A percentile compares a stretch with the other conserved stretches of the same genome.
Evolutionary conservation across 768 basidiomycete species (phyloP).

Genomic region (Leccinum subgranulosum): DNA sequence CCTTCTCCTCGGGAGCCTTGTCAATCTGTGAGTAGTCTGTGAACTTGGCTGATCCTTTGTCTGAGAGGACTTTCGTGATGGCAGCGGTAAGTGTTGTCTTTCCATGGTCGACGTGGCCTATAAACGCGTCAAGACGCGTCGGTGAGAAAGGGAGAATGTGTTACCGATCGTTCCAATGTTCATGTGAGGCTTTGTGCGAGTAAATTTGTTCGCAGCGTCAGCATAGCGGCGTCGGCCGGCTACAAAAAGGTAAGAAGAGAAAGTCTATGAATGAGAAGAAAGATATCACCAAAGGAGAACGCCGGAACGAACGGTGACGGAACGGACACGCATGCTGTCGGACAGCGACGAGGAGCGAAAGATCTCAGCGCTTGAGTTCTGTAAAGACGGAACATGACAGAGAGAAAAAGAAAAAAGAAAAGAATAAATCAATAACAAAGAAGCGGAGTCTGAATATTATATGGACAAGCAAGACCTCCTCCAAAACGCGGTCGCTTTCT

Average conservation of each 20-base stretch:
- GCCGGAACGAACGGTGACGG: slow-evolving; percentile 2
- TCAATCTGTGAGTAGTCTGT: slow-evolving; percentile 97
- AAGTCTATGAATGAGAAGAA: background rate
- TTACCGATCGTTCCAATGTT: slow-evolving; percentile 92
- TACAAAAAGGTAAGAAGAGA: background rate
- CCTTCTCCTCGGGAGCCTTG: slow-evolving; percentile 99
- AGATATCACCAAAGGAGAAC: slow-evolving; percentile 4
- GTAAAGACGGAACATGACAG: slow-evolving; percentile 29
- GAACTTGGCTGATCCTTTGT: slow-evolving; percentile 72
- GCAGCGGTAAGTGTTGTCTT: slow-evolving; percentile 97
- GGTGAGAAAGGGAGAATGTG: background rate
- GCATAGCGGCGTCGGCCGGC: slow-evolving; percentile 61
- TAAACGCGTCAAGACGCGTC: slow-evolving; percentile 19
- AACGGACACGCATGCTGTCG: slow-evolving; percentile 9
- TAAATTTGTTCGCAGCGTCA: slow-evolving; percentile 56
- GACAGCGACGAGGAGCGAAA: slow-evolving; percentile 13
- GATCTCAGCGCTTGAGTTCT: slow-evolving; percentile 4
- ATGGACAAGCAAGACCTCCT: slow-evolving; percentile 71
- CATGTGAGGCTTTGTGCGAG: slow-evolving; percentile 84
- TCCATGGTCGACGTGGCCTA: slow-evolving; percentile 93
- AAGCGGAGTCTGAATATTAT: slow-evolving; percentile 29
- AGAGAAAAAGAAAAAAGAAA: background rate
- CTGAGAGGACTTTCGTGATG: slow-evolving; percentile 89
- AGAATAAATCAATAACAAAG: background rate
- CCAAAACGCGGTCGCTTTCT: slow-evolving; percentile 79